Conservation (phyloP, 108 stramenopile genomes). For the Nannochloropsis salina region DNA sequence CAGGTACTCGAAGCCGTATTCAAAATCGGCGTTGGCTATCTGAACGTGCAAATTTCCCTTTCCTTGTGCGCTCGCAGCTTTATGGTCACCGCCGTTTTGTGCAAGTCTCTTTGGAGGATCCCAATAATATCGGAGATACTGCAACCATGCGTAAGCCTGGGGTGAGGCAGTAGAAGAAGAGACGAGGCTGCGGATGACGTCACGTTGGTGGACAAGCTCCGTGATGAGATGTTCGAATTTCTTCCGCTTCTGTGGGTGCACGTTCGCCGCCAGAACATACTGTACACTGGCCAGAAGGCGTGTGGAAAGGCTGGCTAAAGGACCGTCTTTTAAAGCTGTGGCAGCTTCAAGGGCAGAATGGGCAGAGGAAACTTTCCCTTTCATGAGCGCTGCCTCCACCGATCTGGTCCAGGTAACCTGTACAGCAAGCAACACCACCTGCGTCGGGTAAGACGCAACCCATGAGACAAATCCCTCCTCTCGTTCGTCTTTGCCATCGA, state of each 20-base stretch:
- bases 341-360: background rate
- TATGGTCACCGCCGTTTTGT: slow-evolving; percentile 55
- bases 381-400: slow-evolving; percentile 67
- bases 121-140: slow-evolving; percentile 18
- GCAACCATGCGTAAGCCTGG: background rate
- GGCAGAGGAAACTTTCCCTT: slow-evolving; percentile 21
- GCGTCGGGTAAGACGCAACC: slow-evolving; percentile 77
- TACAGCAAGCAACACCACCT: slow-evolving; percentile 85
- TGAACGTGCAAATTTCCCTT: slow-evolving; percentile 65
- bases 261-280: slow-evolving; percentile 69
- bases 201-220: slow-evolving; percentile 92
- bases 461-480: slow-evolving; percentile 69
- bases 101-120: background rate
- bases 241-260: slow-evolving; percentile 73
- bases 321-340: background rate
- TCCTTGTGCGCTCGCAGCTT: slow-evolving; percentile 40
- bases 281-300: slow-evolving; percentile 79
- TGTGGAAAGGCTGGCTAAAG: background rate
- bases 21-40: slow-evolving; percentile 86
- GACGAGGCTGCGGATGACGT: slow-evolving; percentile 77
- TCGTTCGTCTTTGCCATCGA: slow-evolving; percentile 55
- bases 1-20: slow-evolving; percentile 96
- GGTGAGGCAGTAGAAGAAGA: background rate
- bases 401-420: slow-evolving; percentile 83
- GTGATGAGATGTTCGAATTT: slow-evolving; percentile 98